Base-by-base conservation (phyloP, 345 rosid genomes). In the Murraya paniculata region DNA sequence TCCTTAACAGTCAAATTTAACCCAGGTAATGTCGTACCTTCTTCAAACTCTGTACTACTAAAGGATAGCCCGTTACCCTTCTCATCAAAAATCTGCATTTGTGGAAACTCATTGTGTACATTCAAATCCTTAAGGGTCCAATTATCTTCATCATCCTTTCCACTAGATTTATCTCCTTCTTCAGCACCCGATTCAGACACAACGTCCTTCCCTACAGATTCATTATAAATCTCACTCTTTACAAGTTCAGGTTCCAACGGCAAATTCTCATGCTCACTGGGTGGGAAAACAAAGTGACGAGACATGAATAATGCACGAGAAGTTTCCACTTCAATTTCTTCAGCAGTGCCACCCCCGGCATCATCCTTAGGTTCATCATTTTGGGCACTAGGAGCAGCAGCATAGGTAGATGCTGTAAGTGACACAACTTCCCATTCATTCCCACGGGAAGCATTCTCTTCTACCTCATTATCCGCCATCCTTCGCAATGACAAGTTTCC, bases 351-450 rank as follows among this genome's bases (percentile, higher is more conserved):
- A 41, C 41, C 83, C 81, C 81, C 80, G 2, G 71, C 83, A 6
- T 84, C 82, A 81, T 91, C 88, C 72, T 76, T 84, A 19, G 71
- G 24, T 35, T 84, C 89, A 72, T 80, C 81, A 53, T 87, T 89
- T 59, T 75, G 70, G 0, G 98, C 92, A 86, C 97, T 89, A 60
- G 98, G 94, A 82, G 96, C 83, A 79, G 98, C 97, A 81, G 93
- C 96, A 79, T 97, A 97, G 28, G 98, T 81, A 13, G 99, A 97
- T 71, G 97, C 96, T 33, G 99, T 93, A 28, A 97, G 93, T 2
- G 97, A 90, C 9, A 97, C 96, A 24, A 97, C 97, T 87, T 97
- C 99, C 98, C 98, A 97, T 73, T 94, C 98, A 67, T 86, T 90
- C 74, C 94, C 95, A 27, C 88, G 92, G 3, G 85, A 33, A 25